These are phyloP conservation scores for Akebia trifoliata DNA, from an alignment of 164 flowering plant species.

Conservation along the genomic window DNA sequence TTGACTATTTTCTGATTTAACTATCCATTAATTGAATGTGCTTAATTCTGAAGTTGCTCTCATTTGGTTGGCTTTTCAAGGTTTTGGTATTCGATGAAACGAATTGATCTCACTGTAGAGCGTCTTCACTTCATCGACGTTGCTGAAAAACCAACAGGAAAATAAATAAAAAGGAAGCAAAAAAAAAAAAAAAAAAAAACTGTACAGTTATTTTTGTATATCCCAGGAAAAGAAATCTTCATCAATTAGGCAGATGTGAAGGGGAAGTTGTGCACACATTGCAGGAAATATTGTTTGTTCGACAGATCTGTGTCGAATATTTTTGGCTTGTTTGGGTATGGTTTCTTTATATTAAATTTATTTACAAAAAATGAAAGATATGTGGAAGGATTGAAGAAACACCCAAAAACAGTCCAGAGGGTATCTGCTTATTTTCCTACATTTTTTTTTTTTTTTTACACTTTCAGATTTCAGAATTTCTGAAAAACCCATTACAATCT, in stretches of 20 bases:
- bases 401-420: background rate
- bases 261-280: no score
- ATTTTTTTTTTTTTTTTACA: background rate
- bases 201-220: no score
- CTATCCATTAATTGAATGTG: no score
- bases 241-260: no score
- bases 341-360: background rate
- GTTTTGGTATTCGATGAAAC: slow-evolving; percentile 11
- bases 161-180: background rate
- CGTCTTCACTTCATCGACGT: no score
- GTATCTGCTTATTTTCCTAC: background rate
- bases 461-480: background rate
- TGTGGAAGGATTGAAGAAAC: background rate
- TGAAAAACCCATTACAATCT: background rate
- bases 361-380: background rate
- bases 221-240: no score
- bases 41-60: background rate
- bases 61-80: background rate
- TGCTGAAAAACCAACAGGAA: background rate
- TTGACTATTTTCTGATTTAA: no score
- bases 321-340: no score
- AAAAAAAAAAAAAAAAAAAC: no score
- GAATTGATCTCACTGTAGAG: background rate
- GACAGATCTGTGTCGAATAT: no score
- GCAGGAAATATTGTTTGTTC: no score